Base-by-base conservation (phyloP, 306 rosid species). In the Gillenia trifoliata region DNA sequence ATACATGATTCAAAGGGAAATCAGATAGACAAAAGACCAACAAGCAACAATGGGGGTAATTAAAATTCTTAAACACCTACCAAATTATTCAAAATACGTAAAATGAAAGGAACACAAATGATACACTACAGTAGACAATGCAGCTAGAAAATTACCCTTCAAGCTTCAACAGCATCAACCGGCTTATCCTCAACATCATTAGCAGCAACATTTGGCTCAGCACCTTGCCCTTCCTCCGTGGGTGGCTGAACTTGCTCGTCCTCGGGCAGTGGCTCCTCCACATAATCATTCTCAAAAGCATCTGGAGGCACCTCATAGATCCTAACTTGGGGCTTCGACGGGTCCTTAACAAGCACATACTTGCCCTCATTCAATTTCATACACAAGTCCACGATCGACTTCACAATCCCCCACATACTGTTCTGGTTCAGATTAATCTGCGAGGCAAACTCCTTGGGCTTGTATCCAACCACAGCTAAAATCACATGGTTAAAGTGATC, bases 391-490 rank as follows among this genome's bases (percentile, higher is more conserved):
- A 93, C 98, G 68, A 94, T 88, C n/a, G 98, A 88, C 79, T 94
- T 94, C 23, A 94, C 96, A 83, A 94, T 94, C 0, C 98, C 98
- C 96, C 98, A 94, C 98, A 94, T 93, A 68, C 92, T 89, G 3
- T 84, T 36, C 0, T 93, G 85, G 78, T 91, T 93, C 71, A 94
- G 74, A 78, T 93, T 93, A 34, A 93, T 93, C 64, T 93, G 98
- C 0, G 86, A 72, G 0, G 98, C 93, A 60, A 93, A 91, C 31
- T 93, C 97, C 89, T 82, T 90, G 0, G 98, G 97, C 33, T 93
- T 93, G 50, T 93, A 93, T 31, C 98, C 97, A 25, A 85, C 91
- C 63, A 93, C 97, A 47, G 96, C 90, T 86, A 93, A 81, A 56
- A 93, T 91, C 7, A 85, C 98, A 79, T 93, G 98, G 80, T 93